Evolutionary conservation across 176 grass and related monocot genomes (phyloP).

Genomic region (Metroxylon sagu): DNA sequence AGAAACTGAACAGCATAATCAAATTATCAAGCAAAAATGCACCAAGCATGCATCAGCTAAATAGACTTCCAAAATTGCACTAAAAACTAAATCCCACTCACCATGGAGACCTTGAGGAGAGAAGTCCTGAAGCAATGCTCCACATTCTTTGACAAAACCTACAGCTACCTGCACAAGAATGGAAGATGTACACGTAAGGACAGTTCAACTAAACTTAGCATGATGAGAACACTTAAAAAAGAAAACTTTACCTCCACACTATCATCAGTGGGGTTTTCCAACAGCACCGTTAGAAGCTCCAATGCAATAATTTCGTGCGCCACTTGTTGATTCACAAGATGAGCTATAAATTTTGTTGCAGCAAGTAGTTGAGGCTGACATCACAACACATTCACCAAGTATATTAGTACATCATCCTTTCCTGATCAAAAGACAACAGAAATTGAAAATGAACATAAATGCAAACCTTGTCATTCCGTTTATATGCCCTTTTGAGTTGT

Average conservation of each 20-base stretch:
- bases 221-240: too few relatives aligned
- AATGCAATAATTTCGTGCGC: conserved; percentile 66
- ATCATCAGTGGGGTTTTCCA: conserved; percentile 96
- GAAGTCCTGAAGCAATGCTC: conserved; percentile 77
- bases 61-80: not conserved
- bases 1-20: too few relatives aligned
- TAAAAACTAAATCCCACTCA: conserved; percentile 8
- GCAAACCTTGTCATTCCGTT: conserved; percentile 82
- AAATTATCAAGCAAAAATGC: too few relatives aligned
- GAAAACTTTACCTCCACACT: conserved; percentile 61
- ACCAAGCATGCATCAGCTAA: too few relatives aligned
- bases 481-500: conserved; percentile 91
- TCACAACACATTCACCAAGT: too few relatives aligned
- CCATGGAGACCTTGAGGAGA: conserved; percentile 84
- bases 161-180: conserved; percentile 53
- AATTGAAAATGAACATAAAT: conserved; percentile 9
- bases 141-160: conserved; percentile 88
- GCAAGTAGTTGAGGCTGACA: conserved; percentile 82
- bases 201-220: too few relatives aligned
- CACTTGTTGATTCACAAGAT: conserved; percentile 95
- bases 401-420: too few relatives aligned
- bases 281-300: conserved; percentile 82
- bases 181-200: conserved; percentile 9
- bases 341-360: conserved; percentile 92
- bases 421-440: not conserved